Conservation (phyloP, 805 yeast species). For the Zygosaccharomyces siamensis region DNA sequence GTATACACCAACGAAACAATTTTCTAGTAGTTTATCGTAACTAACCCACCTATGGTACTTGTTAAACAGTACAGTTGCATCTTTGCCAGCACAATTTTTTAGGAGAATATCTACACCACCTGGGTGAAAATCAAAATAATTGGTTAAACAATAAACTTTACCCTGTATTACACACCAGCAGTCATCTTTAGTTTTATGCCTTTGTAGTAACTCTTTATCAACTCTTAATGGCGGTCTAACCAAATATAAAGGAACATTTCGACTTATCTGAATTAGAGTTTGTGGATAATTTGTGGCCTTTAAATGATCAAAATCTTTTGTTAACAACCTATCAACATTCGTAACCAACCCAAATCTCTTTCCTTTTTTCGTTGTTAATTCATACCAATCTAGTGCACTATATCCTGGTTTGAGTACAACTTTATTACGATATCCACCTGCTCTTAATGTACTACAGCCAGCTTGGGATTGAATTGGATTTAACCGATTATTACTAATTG, state of each 20-base stretch:
- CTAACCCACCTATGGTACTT: constrained; percentile 80
- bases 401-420: constrained; percentile 36
- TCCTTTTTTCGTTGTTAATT: constrained; percentile 17
- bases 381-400: constrained; percentile 33
- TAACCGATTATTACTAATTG: background rate
- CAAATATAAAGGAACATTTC: constrained; percentile 19
- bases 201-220: constrained; percentile 50
- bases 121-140: constrained; percentile 82
- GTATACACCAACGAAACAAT: constrained; percentile 65
- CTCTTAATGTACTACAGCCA: constrained; percentile 20
- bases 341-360: constrained; percentile 19
- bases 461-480: constrained; percentile 11
- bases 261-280: constrained; percentile 15
- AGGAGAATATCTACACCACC: constrained; percentile 81
- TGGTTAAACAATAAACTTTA: constrained; percentile 81
- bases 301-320: constrained; percentile 13
- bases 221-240: constrained; percentile 47
- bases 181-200: constrained; percentile 58
- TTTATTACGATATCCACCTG: constrained; percentile 28
- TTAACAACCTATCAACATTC: constrained; percentile 16
- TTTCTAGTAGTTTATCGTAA: constrained; percentile 72
- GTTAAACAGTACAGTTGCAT: constrained; percentile 72
- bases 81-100: constrained; percentile 69
- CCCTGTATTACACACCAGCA: constrained; percentile 83
- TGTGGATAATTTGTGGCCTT: constrained; percentile 18